Evolutionary conservation across 2,329 filamentous ascomycete species (phyloP).

Genomic region (Fusarium sp.): DNA sequence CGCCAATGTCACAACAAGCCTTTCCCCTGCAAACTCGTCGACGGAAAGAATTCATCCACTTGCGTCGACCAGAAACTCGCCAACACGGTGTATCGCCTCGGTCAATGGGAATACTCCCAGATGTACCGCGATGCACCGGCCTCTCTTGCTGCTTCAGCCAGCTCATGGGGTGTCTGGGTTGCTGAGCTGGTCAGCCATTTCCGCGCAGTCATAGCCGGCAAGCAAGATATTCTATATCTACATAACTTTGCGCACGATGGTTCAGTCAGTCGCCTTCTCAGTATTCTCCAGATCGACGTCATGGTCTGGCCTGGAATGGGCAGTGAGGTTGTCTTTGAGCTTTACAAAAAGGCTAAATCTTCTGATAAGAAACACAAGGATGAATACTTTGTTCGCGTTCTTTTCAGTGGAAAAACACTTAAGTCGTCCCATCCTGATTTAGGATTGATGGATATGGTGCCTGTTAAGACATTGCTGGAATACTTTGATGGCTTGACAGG

Average conservation of each 20-base stretch:
- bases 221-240: constrained; percentile 64
- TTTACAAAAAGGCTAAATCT: constrained; percentile 64
- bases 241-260: constrained; percentile 89
- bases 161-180: constrained; percentile 78
- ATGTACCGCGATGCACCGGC: constrained; percentile 77
- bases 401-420: constrained; percentile 78
- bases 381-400: constrained; percentile 71
- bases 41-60: constrained; percentile 59
- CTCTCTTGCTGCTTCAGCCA: constrained; percentile 72
- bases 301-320: constrained; percentile 93
- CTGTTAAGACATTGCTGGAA: constrained; percentile 71
- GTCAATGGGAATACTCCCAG: constrained; percentile 84
- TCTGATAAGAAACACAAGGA: constrained; percentile 23
- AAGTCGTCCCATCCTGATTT: constrained; percentile 76
- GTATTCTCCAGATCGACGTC: constrained; percentile 73
- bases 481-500: constrained; percentile 83
- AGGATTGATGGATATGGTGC: constrained; percentile 79
- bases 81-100: constrained; percentile 79
- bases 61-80: constrained; percentile 75
- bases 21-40: constrained; percentile 73
- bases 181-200: constrained; percentile 78
- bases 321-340: constrained; percentile 80
- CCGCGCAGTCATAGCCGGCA: constrained; percentile 63
- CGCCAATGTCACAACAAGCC: constrained; percentile 81
- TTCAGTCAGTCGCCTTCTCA: constrained; percentile 74